Percentiles rank a stretch among this genome's conserved stretches.
Evolutionary conservation across 1,284 basidiomycete species (phyloP).

Genomic region (Ganoderma leucocontextum): DNA sequence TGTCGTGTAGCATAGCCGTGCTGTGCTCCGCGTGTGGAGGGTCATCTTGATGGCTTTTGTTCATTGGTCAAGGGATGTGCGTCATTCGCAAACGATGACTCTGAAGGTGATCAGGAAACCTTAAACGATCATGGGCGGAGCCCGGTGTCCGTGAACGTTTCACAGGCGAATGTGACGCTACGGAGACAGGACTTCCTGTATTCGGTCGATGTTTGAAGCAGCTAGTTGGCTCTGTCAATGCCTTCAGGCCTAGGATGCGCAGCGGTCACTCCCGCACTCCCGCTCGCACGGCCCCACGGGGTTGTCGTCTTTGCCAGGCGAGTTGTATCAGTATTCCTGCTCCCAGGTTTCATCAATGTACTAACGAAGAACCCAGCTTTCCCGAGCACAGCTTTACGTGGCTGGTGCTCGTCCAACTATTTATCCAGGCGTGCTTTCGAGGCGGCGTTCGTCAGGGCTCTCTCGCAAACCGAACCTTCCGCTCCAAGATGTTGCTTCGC

Average conservation of each 20-base stretch:
- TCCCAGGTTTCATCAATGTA: not conserved
- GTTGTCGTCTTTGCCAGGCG: not conserved
- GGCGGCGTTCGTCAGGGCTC: not conserved
- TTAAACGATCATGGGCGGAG: not conserved
- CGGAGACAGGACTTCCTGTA: not conserved
- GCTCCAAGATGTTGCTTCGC: not conserved
- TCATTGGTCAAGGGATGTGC: not conserved
- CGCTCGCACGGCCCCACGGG: not conserved
- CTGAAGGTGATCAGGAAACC: not conserved
- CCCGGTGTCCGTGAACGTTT: not conserved
- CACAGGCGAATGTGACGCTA: not conserved
- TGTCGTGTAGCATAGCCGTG: not conserved
- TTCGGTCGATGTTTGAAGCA: not conserved
- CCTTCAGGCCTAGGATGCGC: not conserved
- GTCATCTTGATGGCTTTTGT: not conserved
- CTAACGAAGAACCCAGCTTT: not conserved
- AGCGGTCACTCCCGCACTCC: not conserved
- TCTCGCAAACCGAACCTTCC: not conserved
- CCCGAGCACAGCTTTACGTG: slow-evolving; percentile 1
- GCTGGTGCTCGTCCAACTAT: not conserved
- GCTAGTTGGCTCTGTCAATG: not conserved
- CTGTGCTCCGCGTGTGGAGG: not conserved
- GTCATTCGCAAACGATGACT: not conserved
- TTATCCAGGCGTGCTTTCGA: not conserved
- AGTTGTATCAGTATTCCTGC: not conserved